Evolutionary conservation across 371 early-diverging fungal species (phyloP).

Genomic region (Syncephalis plumigaleata): DNA sequence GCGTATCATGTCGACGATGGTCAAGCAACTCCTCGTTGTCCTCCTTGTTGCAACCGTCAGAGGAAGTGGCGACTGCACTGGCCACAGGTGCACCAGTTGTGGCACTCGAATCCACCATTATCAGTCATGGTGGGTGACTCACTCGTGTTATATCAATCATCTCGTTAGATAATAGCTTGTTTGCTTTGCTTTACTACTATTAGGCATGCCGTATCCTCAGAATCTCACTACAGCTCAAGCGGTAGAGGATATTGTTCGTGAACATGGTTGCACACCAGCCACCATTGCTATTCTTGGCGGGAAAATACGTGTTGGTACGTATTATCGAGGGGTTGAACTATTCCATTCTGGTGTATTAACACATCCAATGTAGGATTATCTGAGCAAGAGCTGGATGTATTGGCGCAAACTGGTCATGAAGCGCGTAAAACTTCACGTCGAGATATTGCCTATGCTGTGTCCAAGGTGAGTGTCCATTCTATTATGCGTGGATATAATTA

Average conservation of each 20-base stretch:
- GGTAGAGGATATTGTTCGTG: conserved; percentile 57
- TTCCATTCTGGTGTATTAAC: too few species aligned
- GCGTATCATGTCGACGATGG: too few species aligned
- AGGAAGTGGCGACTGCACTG: conserved; percentile 37
- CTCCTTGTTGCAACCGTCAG: too few species aligned
- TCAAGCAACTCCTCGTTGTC: too few species aligned
- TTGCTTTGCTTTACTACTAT: too few species aligned
- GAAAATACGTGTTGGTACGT: conserved; percentile 8
- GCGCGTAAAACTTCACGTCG: conserved; percentile 71
- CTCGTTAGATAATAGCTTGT: too few species aligned
- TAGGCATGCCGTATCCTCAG: conserved; percentile 85
- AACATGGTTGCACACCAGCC: conserved; percentile 65
- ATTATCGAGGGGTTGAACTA: too few species aligned
- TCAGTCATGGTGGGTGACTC: conserved; percentile 57
- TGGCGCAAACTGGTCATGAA: conserved; percentile 37
- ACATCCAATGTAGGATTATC: conserved; percentile 18
- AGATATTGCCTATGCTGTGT: conserved; percentile 58
- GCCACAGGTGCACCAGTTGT: conserved; percentile 53
- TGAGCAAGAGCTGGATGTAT: conserved; percentile 26
- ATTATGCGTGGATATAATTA: background rate
- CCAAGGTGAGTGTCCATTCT: conserved; percentile 20
- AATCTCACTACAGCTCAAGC: conserved; percentile 67
- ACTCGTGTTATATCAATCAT: background rate
- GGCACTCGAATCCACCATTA: conserved; percentile 85
- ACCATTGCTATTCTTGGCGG: conserved; percentile 84